Percentiles rank a stretch among this genome's conserved stretches.
These are phyloP conservation scores for Coniferiporia weirii DNA, from an alignment of 1,284 basidiomycete genomes.

Conservation along the genomic window DNA sequence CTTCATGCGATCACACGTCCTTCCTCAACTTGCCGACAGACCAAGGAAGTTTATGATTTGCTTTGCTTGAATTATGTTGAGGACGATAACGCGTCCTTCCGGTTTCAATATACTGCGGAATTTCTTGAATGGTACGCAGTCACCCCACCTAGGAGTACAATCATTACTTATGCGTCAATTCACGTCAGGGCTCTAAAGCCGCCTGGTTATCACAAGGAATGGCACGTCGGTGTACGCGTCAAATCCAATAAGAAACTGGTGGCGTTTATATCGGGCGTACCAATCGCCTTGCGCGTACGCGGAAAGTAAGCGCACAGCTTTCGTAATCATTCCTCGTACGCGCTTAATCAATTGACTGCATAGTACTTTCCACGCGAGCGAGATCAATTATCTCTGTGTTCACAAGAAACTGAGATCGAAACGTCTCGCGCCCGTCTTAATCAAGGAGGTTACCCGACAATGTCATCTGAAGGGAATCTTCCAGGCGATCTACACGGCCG, in stretches of 20 bases:
- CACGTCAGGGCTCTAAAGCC: conserved; percentile 84
- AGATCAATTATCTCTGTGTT: conserved; percentile 98
- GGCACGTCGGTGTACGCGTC: conserved; percentile 96
- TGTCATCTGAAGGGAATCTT: conserved; percentile 88
- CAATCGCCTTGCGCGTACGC: conserved; percentile 77
- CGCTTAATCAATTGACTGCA: conserved; percentile 7
- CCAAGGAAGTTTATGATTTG: conserved; percentile 89
- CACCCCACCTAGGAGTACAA: not conserved
- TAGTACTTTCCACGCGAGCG: conserved; percentile 71
- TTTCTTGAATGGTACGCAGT: conserved; percentile 86
- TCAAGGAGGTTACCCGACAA: conserved; percentile 96
- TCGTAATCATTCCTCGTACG: not conserved
- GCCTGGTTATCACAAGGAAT: conserved; percentile 89
- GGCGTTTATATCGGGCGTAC: conserved; percentile 98
- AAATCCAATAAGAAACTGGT: conserved; percentile 87
- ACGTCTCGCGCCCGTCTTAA: conserved; percentile 92
- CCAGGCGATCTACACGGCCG: conserved; percentile 97
- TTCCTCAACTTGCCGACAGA: conserved; percentile 37
- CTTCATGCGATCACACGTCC: not conserved
- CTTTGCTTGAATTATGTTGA: conserved; percentile 95
- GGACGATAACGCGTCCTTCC: conserved; percentile 92
- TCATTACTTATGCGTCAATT: conserved; percentile 9
- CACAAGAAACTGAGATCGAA: conserved; percentile 98
- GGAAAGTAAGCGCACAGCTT: conserved; percentile 52
- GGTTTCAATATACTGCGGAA: conserved; percentile 94